Conservation (phyloP, 2,329 filamentous ascomycete genomes). For the Leptoxyphium fumago region DNA sequence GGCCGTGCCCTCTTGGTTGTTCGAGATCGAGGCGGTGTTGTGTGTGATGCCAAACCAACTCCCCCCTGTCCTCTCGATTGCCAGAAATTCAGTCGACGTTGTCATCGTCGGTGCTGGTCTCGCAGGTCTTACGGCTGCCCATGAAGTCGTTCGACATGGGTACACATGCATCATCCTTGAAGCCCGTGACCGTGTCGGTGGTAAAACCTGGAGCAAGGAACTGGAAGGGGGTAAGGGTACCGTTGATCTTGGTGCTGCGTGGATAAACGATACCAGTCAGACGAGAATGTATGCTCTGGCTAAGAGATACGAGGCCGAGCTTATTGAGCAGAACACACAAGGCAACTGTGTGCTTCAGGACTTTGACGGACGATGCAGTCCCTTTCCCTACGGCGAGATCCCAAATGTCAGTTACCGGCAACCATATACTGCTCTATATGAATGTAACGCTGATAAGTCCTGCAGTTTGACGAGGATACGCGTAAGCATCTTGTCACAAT, state of each 20-base stretch:
- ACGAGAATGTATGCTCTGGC: constrained; percentile 29
- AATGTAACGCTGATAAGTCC: constrained; percentile 1
- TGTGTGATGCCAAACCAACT: constrained; percentile 13
- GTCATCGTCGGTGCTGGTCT: constrained; percentile 20
- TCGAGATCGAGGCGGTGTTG: constrained; percentile 32
- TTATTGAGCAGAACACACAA: constrained; percentile 34
- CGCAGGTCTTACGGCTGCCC: constrained; percentile 16
- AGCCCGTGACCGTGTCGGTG: constrained; percentile 21
- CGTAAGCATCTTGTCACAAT: constrained; percentile 18
- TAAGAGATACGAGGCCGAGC: constrained; percentile 26
- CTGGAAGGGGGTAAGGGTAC: constrained; percentile 21
- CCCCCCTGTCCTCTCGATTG: constrained; percentile 11
- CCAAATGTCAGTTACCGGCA: constrained; percentile 18
- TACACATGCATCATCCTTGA: constrained; percentile 29
- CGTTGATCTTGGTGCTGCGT: constrained; percentile 42
- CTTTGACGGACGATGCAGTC: constrained; percentile 19
- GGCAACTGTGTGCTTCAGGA: constrained; percentile 32
- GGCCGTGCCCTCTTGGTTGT: constrained; percentile 24
- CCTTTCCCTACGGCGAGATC: constrained; percentile 22
- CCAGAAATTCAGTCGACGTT: constrained; percentile 16
- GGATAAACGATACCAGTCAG: constrained; percentile 45
- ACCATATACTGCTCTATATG: not conserved
- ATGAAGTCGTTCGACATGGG: constrained; percentile 11
- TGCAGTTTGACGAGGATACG: constrained; percentile 13
- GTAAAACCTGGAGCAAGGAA: constrained; percentile 33